A percentile compares a stretch with the other conserved stretches of the same genome.
Evolutionary conservation across 2,329 filamentous ascomycete genomes (phyloP).

Genomic region (Keithomyces neogunnii): DNA sequence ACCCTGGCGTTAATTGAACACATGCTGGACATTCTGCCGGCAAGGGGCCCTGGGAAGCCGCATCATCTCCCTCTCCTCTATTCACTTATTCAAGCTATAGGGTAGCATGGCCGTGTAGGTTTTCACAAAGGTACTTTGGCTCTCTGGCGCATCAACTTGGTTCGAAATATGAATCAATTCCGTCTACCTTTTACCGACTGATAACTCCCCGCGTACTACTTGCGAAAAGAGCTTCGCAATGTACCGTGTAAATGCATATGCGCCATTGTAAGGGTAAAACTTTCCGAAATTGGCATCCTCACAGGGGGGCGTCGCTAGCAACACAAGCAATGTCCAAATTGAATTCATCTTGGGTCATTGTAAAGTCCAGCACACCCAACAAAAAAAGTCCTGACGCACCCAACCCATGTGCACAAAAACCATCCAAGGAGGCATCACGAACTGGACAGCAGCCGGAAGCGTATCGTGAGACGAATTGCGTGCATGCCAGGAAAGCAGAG

Average conservation of each 20-base stretch:
- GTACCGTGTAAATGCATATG: constrained; percentile 1
- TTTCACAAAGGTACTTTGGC: background rate
- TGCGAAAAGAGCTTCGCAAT: background rate
- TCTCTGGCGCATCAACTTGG: background rate
- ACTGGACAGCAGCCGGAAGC: background rate
- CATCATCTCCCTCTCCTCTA: too few species aligned
- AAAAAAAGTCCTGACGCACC: background rate
- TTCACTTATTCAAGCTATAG: background rate
- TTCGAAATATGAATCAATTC: constrained; percentile 10
- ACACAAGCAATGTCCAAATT: background rate
- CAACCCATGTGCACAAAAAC: background rate
- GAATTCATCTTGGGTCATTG: background rate
- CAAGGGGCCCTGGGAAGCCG: too few species aligned
- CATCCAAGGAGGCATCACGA: background rate
- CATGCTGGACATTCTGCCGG: too few species aligned
- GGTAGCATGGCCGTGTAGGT: background rate
- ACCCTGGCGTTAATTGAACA: too few species aligned
- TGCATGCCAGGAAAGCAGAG: background rate
- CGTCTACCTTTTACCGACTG: constrained; percentile 12
- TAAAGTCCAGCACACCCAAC: background rate
- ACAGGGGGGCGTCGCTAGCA: background rate
- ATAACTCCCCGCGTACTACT: constrained; percentile 8
- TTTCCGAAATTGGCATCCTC: background rate
- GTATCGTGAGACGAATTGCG: background rate
- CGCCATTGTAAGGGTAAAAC: background rate